A percentile compares a stretch with the other conserved stretches of the same genome.
Conservation (phyloP, 2,329 filamentous ascomycete species). For the Epicoccum sorghinum region DNA sequence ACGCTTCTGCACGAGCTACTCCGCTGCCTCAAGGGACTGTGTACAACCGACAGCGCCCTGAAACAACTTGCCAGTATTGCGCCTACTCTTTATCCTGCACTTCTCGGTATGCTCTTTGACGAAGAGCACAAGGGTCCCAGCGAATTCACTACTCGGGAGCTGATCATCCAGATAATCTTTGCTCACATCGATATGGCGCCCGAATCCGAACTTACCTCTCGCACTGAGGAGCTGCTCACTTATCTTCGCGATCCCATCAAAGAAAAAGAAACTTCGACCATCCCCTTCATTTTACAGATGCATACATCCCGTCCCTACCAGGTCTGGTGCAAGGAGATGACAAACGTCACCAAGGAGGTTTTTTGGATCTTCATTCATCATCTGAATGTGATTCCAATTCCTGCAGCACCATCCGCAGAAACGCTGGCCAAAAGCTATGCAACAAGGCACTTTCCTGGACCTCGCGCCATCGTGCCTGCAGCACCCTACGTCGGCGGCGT, state of each 20-base stretch:
- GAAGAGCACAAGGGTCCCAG: constrained; percentile 98
- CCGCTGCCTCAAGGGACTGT: constrained; percentile 90
- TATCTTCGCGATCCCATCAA: constrained; percentile 79
- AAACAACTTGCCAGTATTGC: constrained; percentile 82
- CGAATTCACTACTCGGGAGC: constrained; percentile 91
- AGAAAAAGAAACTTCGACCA: constrained; percentile 74
- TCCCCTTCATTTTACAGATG: constrained; percentile 90
- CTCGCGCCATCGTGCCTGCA: constrained; percentile 87
- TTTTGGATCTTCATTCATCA: constrained; percentile 99
- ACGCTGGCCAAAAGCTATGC: constrained; percentile 50
- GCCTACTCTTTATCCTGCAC: constrained; percentile 78
- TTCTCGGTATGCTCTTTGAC: constrained; percentile 90
- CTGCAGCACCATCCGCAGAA: constrained; percentile 39
- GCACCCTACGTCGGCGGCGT: constrained; percentile 96
- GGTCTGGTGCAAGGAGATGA: constrained; percentile 91
- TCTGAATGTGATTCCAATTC: constrained; percentile 80
- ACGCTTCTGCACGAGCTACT: constrained; percentile 89
- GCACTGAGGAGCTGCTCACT: constrained; percentile 74
- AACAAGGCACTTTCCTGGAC: constrained; percentile 78
- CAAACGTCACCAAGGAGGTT: constrained; percentile 93
- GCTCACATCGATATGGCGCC: constrained; percentile 75
- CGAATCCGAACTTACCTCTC: constrained; percentile 64
- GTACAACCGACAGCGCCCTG: constrained; percentile 86
- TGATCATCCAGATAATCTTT: constrained; percentile 88
- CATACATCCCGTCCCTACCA: constrained; percentile 85